These are phyloP conservation scores for Xylariaceae sp. DNA, from an alignment of 2,329 filamentous ascomycete genomes.

Conservation along the genomic window DNA sequence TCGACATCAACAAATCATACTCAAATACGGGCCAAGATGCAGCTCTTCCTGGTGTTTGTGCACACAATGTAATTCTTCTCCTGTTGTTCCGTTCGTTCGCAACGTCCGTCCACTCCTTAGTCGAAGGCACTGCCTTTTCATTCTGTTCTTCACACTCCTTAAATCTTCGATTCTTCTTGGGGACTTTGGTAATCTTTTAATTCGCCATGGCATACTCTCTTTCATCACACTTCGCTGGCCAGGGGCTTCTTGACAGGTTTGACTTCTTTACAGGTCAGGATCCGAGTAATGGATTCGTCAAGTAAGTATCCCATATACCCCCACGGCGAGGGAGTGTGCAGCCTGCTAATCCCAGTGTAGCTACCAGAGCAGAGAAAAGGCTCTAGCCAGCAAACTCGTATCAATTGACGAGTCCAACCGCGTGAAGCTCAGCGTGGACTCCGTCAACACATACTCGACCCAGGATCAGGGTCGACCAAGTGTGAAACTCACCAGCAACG, in stretches of 20 bases:
- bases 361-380: constrained; percentile 41
- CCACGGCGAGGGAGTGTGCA: too few species aligned
- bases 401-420: constrained; percentile 38
- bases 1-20: background rate
- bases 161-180: constrained; percentile 10
- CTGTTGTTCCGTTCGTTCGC: constrained; percentile 8
- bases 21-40: constrained; percentile 20
- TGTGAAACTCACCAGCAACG: constrained; percentile 61
- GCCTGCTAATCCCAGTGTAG: constrained; percentile 24
- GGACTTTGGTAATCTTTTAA: background rate
- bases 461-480: constrained; percentile 47
- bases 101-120: constrained; percentile 22
- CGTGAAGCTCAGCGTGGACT: constrained; percentile 45
- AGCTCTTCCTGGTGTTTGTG: background rate
- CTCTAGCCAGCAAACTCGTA: constrained; percentile 38
- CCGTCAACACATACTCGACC: constrained; percentile 34
- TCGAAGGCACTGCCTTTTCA: constrained; percentile 13
- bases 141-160: constrained; percentile 27
- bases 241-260: constrained; percentile 38
- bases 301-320: constrained; percentile 42
- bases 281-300: constrained; percentile 62
- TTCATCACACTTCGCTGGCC: constrained; percentile 30
- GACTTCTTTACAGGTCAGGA: constrained; percentile 49
- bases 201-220: constrained; percentile 29
- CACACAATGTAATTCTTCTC: constrained; percentile 5